Evolutionary conservation across 2,329 filamentous ascomycete species (phyloP).

Genomic region (Lithohypha guttulata): DNA sequence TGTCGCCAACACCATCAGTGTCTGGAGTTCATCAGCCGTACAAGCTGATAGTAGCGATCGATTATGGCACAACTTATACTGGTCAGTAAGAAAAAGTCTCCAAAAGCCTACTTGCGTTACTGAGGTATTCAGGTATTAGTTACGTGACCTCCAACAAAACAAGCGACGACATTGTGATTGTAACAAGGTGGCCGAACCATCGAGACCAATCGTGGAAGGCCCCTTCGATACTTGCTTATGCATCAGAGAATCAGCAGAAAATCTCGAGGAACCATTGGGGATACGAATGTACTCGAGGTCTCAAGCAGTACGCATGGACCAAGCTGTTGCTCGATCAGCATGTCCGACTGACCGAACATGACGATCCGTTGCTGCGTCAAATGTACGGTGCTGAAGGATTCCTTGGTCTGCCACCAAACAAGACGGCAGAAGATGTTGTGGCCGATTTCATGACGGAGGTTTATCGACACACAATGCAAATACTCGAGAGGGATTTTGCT

Average conservation of each 20-base stretch:
- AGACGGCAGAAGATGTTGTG: slow-evolving; percentile 19
- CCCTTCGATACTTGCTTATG: slow-evolving; percentile 24
- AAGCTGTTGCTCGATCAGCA: slow-evolving; percentile 24
- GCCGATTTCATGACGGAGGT: slow-evolving; percentile 21
- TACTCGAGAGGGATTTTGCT: slow-evolving; percentile 11
- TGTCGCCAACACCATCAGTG: no score
- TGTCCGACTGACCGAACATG: slow-evolving; percentile 15
- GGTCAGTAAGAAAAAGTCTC: slow-evolving; percentile 3
- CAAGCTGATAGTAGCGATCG: slow-evolving; percentile 11
- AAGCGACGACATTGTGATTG: no score
- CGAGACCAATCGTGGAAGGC: slow-evolving; percentile 23
- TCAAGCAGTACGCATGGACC: slow-evolving; percentile 24
- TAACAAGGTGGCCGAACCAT: slow-evolving; percentile 19
- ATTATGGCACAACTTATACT: slow-evolving; percentile 20
- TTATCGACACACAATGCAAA: slow-evolving; percentile 18
- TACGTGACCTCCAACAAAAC: slow-evolving; percentile 12
- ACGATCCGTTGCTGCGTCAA: slow-evolving; percentile 15
- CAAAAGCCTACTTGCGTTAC: background rate
- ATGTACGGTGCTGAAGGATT: slow-evolving; percentile 12
- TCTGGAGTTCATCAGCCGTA: no score
- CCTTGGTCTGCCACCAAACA: slow-evolving; percentile 17
- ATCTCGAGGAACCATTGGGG: slow-evolving; percentile 21
- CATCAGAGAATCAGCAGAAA: slow-evolving; percentile 15
- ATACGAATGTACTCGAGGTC: slow-evolving; percentile 20
- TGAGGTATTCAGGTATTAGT: slow-evolving; percentile 12